Evolutionary conservation across 164 flowering plant genomes (phyloP).

Genomic region (Tetrastigma voinierianum): DNA sequence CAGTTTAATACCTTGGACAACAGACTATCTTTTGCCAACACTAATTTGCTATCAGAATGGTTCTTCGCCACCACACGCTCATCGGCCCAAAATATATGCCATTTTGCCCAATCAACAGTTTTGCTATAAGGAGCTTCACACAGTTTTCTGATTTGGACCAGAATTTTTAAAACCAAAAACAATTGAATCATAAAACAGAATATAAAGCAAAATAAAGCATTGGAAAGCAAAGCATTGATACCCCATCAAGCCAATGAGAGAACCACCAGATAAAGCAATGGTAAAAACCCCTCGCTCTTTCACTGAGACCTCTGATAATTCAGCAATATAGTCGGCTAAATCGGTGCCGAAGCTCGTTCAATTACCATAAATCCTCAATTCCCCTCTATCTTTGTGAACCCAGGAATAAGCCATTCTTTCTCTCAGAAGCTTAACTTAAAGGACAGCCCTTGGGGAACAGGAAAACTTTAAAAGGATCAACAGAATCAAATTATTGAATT

Average conservation of each 20-base stretch:
- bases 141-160: constrained; percentile 58
- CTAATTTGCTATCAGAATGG: constrained; percentile 83
- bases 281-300: constrained; percentile 85
- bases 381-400: constrained; percentile 44
- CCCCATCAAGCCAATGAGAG: constrained; percentile 85
- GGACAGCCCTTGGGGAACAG: background rate
- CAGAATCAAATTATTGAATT: background rate
- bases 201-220: background rate
- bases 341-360: constrained; percentile 72
- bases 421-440: constrained; percentile 5
- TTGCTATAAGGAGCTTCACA: constrained; percentile 73
- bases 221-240: constrained; percentile 24
- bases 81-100: constrained; percentile 90
- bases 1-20: constrained; percentile 61
- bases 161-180: constrained; percentile 11
- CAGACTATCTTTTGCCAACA: constrained; percentile 66
- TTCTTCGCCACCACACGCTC: constrained; percentile 81
- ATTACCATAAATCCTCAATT: constrained; percentile 67
- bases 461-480: background rate
- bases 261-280: constrained; percentile 91
- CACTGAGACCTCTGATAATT: constrained; percentile 71
- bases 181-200: constrained; percentile 4
- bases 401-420: constrained; percentile 51
- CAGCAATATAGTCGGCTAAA: constrained; percentile 81
- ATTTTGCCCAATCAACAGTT: constrained; percentile 85